A percentile compares a stretch with the other conserved stretches of the same genome.
These are phyloP conservation scores for Phytophthora hybrid DNA, from an alignment of 352 stramenopile species.

Conservation along the genomic window DNA sequence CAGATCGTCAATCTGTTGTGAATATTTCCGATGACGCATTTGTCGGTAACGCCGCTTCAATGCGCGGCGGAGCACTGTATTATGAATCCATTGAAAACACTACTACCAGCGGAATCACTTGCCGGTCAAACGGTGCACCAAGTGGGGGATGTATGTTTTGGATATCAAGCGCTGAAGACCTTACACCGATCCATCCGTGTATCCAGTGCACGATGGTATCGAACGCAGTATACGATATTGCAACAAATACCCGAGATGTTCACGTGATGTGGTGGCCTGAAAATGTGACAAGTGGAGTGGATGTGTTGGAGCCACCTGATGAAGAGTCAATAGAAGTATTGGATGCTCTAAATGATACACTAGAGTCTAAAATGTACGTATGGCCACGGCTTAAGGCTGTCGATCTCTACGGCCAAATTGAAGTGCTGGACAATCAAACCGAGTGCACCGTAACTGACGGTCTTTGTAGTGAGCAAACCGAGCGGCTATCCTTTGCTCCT, in stretches of 20 bases:
- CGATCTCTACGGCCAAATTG: conserved; percentile 69
- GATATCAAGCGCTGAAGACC: conserved; percentile 42
- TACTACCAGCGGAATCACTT: conserved; percentile 35
- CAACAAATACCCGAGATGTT: conserved; percentile 69
- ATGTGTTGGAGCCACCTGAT: conserved; percentile 50
- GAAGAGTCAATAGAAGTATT: conserved; percentile 60
- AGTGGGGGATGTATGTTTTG: conserved; percentile 78
- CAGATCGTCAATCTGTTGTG: conserved; percentile 25
- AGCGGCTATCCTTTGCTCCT: conserved; percentile 46
- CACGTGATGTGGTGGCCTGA: conserved; percentile 67
- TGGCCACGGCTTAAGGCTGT: conserved; percentile 69
- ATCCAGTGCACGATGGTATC: conserved; percentile 42
- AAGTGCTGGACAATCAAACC: conserved; percentile 64
- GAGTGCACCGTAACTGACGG: conserved; percentile 46
- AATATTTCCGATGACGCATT: conserved; percentile 38
- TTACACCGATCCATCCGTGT: conserved; percentile 44
- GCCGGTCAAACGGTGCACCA: conserved; percentile 46
- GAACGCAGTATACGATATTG: conserved; percentile 63
- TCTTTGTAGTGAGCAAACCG: conserved; percentile 14
- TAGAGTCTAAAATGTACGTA: conserved; percentile 36
- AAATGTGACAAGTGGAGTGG: conserved; percentile 51
- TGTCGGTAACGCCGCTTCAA: conserved; percentile 41
- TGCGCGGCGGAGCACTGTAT: conserved; percentile 61
- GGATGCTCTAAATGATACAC: conserved; percentile 32
- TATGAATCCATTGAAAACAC: conserved; percentile 44